These are phyloP conservation scores for Hypericum perforatum DNA, from an alignment of 345 rosid species.

Conservation along the genomic window DNA sequence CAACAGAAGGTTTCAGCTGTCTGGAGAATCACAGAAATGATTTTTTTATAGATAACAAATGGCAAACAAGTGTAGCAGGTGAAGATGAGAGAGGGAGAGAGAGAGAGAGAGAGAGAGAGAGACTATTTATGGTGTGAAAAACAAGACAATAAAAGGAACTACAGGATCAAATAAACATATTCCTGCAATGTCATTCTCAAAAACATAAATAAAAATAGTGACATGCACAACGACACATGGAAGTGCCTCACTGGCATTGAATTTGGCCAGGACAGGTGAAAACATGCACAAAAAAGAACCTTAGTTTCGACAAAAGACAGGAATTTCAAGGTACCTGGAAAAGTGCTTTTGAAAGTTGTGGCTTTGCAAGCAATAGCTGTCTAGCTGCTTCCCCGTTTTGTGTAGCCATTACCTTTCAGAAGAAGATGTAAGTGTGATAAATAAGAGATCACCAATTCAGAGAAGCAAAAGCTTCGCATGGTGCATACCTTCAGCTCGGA, in stretches of 20 bases:
- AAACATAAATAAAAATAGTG: too few species aligned
- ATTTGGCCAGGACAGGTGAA: background rate
- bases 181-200: too few species aligned
- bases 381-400: conserved; percentile 64
- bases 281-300: background rate
- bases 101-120: too few species aligned
- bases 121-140: too few species aligned
- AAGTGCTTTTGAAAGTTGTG: conserved; percentile 74
- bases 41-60: too few species aligned
- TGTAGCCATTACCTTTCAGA: conserved; percentile 56
- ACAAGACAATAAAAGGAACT: too few species aligned
- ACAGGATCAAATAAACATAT: too few species aligned
- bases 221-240: too few species aligned
- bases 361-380: conserved; percentile 63
- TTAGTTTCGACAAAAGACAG: background rate
- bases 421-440: conserved; percentile 7
- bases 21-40: too few species aligned
- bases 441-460: conserved; percentile 6
- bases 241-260: too few species aligned
- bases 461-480: conserved; percentile 6
- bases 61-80: too few species aligned
- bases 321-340: conserved; percentile 45
- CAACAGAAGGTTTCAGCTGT: background rate
- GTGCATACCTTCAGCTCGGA: conserved; percentile 64
- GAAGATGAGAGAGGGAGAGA: too few species aligned